A percentile compares a stretch with the other conserved stretches of the same genome.
Evolutionary conservation across 148 eudicot genomes (phyloP).

Genomic region (Rhododendron simsii): DNA sequence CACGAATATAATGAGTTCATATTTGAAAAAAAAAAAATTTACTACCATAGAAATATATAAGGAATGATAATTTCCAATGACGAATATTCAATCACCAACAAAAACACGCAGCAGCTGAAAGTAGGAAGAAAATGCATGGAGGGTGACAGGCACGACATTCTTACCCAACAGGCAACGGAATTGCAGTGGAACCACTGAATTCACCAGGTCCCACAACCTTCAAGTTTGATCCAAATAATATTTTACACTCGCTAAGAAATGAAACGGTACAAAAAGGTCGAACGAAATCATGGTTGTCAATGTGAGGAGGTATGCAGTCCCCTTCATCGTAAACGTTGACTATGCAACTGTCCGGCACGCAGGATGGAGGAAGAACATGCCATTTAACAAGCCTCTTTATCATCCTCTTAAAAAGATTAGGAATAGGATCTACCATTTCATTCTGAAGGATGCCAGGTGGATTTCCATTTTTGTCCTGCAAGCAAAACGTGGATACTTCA

Average conservation of each 20-base stretch:
- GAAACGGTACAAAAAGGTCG: slow-evolving; percentile 96
- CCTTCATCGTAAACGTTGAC: slow-evolving; percentile 89
- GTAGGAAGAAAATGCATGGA: background rate
- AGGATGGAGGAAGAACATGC: slow-evolving; percentile 87
- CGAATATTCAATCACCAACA: background rate
- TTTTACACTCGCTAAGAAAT: slow-evolving; percentile 86
- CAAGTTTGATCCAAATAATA: slow-evolving; percentile 76
- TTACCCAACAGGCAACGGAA: slow-evolving; percentile 93
- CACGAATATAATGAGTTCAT: background rate
- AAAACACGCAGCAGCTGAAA: background rate
- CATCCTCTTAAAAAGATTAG: slow-evolving; percentile 71
- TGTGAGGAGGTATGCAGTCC: slow-evolving; percentile 98
- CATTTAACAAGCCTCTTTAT: slow-evolving; percentile 79
- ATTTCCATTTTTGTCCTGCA: slow-evolving; percentile 83
- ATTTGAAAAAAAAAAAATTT: background rate
- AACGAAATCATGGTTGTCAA: slow-evolving; percentile 92
- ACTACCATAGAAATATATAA: background rate
- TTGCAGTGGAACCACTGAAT: slow-evolving; percentile 52
- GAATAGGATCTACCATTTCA: slow-evolving; percentile 74
- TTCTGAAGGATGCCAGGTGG: slow-evolving; percentile 85
- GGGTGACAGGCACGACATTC: background rate
- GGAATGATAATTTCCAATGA: background rate
- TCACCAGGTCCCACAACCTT: slow-evolving; percentile 71
- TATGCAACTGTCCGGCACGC: slow-evolving; percentile 95
- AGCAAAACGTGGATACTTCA: slow-evolving; percentile 8